These are phyloP conservation scores for Paramecium bursaria DNA, from an alignment of 73 alveolate genomes.

Conservation along the genomic window DNA sequence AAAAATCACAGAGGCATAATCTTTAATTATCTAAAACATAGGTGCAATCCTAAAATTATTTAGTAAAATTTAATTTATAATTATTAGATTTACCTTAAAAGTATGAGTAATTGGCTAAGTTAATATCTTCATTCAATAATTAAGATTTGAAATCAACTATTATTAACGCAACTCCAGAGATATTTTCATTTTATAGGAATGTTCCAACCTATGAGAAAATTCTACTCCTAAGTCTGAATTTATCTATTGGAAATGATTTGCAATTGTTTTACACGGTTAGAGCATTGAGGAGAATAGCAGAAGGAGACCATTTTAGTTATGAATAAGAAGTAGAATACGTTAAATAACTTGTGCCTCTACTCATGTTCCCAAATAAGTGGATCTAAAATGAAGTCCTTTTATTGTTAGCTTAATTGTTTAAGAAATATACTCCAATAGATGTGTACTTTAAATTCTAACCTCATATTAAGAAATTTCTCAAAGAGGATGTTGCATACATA, in stretches of 20 bases:
- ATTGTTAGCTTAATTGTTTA: background rate
- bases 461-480: background rate
- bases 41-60: background rate
- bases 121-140: background rate
- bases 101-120: no score
- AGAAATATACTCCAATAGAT: background rate
- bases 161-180: background rate
- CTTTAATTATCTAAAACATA: no score
- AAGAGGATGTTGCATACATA: conserved; percentile 14
- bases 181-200: conserved; percentile 11
- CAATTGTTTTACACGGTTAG: background rate
- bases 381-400: conserved; percentile 5
- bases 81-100: background rate
- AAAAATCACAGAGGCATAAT: background rate
- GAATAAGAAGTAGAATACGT: background rate
- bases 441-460: background rate
- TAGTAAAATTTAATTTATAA: no score
- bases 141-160: background rate
- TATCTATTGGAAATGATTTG: background rate
- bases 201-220: background rate
- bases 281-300: background rate
- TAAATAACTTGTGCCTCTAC: background rate
- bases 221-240: background rate
- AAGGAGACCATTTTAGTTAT: no score
- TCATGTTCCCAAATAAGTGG: conserved; percentile 7